Conservation (phyloP, 2,329 filamentous ascomycete species). For the Rutstroemia sp. region DNA sequence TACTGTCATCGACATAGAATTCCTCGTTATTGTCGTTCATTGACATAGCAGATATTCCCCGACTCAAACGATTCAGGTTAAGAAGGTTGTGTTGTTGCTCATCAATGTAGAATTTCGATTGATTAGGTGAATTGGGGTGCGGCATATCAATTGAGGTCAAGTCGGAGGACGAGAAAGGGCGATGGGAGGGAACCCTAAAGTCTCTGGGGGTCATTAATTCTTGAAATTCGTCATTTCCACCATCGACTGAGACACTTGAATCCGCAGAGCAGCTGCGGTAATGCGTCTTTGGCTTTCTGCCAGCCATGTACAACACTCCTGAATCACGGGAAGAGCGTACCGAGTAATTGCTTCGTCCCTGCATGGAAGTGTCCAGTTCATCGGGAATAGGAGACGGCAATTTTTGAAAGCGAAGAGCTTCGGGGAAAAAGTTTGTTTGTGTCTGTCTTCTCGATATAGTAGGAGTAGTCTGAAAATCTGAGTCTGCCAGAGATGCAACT, state of each 20-base stretch:
- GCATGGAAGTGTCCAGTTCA: neutral
- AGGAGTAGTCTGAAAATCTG: constrained; percentile 9
- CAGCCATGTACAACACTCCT: constrained; percentile 1
- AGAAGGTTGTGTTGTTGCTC: neutral
- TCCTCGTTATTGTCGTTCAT: neutral
- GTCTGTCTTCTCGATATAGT: constrained; percentile 12
- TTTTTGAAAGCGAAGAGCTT: constrained; percentile 2
- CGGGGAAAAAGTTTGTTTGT: constrained; percentile 7
- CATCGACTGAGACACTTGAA: neutral
- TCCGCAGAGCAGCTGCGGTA: neutral
- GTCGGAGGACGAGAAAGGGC: constrained; percentile 14
- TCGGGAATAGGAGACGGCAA: neutral
- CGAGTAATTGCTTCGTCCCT: neutral
- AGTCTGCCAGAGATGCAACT: constrained; percentile 1
- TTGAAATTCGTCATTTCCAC: neutral
- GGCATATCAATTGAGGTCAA: constrained; percentile 10
- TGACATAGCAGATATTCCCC: neutral
- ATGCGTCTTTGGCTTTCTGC: neutral
- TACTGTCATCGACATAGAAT: neutral
- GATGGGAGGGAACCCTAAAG: neutral
- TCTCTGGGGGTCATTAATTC: constrained; percentile 6
- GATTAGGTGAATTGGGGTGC: neutral
- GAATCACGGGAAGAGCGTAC: neutral
- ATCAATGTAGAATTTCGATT: neutral
- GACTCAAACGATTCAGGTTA: neutral